Base-by-base conservation (phyloP, 106 monocot genomes). In the Dendrobium huoshanense region DNA sequence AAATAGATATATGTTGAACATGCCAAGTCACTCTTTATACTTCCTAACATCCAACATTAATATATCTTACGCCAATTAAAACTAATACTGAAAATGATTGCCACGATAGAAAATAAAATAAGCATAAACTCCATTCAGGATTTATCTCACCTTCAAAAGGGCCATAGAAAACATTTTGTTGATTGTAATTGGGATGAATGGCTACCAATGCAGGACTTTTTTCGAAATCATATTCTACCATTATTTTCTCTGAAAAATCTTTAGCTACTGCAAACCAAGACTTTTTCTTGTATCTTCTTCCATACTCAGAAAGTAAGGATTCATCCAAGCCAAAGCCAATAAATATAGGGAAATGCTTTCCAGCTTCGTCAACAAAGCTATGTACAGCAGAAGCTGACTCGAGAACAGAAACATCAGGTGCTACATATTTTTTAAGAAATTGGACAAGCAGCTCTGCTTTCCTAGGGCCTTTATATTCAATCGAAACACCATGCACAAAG, bases 191-290 rank as follows among this genome's bases (percentile, higher is more conserved):
- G 67, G 96, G 94, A 83, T 97, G 92, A 81, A 89, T 75, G 9
- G 89, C 77, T 68, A 97, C 90, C 82, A 97, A 80, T 75, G 94
- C 96, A 24, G 96, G 94, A 73, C 89, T 90, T 79, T 94, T 94
- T 77, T 97, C 90, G 85, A 97, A 94, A 84, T 97, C 92, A 89
- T 92, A 97, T 24, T 72, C 65, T 68, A 92, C 77, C 96, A 97
- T 97, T 55, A 88, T 75, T 18, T 97, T 94, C 68, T 97, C 94
- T 31, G 96, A 94, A 77, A 94, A 94, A 91, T 84, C 96, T 80
- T 90, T 94, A 70, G 92, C 90, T 47, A 90, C 89, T 84, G 94
- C 80, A 90, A 97, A 97, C 96, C 96, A 97, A 13, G 94, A 84
- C 78, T 88, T 94, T 79, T 90, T 90, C 90, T 94, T 97, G 89